Evolutionary conservation across 495 filamentous ascomycete species (phyloP).

Genomic region (Xylaria palmicola): DNA sequence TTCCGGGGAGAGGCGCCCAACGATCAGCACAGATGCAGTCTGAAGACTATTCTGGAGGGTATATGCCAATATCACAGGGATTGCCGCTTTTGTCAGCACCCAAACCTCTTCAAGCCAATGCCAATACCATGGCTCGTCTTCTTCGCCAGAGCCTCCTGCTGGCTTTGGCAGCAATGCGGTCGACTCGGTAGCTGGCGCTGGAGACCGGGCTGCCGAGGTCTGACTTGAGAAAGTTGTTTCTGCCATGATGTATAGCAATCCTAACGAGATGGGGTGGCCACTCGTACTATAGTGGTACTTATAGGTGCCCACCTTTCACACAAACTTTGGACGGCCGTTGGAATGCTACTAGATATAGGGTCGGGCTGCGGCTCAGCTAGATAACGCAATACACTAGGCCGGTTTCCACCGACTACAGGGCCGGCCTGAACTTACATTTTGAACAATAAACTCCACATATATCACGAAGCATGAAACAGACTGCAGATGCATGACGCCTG

Average conservation of each 20-base stretch:
- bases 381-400: background rate
- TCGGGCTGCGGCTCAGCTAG: background rate
- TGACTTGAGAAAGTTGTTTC: constrained; percentile 10
- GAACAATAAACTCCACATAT: background rate
- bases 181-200: constrained; percentile 34
- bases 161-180: constrained; percentile 51
- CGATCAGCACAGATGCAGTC: constrained; percentile 79
- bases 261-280: background rate
- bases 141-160: background rate
- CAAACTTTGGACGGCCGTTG: background rate
- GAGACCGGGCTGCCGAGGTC: constrained; percentile 6
- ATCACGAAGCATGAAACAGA: background rate
- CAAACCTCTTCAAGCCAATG: constrained; percentile 62
- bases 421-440: background rate
- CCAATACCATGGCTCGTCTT: constrained; percentile 14
- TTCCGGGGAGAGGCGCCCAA: constrained; percentile 74
- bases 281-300: constrained; percentile 5
- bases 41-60: constrained; percentile 87
- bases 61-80: constrained; percentile 87
- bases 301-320: background rate
- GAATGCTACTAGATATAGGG: background rate
- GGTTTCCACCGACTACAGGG: background rate
- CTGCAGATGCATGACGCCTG: background rate
- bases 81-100: constrained; percentile 63
- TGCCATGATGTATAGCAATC: background rate